Evolutionary conservation across 495 filamentous ascomycete genomes (phyloP), one percentile per base, ranked within the genome.

Genomic region (Penicilliopsis zonata): DNA sequence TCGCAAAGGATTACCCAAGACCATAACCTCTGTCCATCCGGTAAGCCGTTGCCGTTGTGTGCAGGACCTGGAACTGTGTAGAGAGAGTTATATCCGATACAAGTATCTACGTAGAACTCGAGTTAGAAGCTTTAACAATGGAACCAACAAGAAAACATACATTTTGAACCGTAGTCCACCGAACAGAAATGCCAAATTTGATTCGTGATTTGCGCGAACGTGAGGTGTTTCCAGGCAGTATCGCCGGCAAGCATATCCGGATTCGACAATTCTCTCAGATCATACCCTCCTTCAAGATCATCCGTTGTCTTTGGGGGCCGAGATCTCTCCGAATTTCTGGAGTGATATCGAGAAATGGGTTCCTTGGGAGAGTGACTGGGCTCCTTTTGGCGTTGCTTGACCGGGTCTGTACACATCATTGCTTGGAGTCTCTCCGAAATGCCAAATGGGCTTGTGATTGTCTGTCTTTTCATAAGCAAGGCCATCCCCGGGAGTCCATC

Each of bases 1-100:
- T 80, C 69, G 45, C 78, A 86, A n/a, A 88, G 47, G n/a, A 85
- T 55, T 7, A 90, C 51, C 84, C 85, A 92, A 18, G 73, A 76
- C 81, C 82, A 93, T 17, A 81, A 41, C 18, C 78, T 52, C 37
- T 52, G 69, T 9, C 75, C 79, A 13, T 74, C 60, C 1, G 78
- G 78, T 16, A 78, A 53, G 26, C 60, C 62, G 31, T 67, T 56
- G 4, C 52, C 53, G 37, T 61, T 57, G 4, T 46, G 25, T n/a
- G 25, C 25, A 12, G 56, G 37, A 7, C 48, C 42, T 8, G 55
- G 59, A 13, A 73, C 55, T 21, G 74, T 67, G 43, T 82, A 79
- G 13, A 90, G 62, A 25, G 78, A 79, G 52, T 93, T 88, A 43
- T 81, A 87, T 8, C 85, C 85, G 31, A 90, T 59, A 43, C 82